phyloP scores from a whole-genome alignment of 2,329 filamentous ascomycete genomes.

The Berkeleyomyces basicola region DNA sequence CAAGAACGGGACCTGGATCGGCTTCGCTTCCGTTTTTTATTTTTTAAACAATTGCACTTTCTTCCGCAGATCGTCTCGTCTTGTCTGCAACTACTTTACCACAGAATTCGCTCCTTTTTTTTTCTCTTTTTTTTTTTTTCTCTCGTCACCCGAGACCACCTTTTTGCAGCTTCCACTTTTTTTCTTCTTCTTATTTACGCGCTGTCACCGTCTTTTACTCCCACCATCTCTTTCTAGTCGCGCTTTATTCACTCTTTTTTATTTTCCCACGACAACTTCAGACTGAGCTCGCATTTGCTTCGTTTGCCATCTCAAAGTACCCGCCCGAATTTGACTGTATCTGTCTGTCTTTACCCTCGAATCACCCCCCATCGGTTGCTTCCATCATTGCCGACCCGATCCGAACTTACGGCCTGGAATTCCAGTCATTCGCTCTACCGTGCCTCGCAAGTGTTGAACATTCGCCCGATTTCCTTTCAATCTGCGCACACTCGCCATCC shows the following conservation, averaged over 20 bases:
- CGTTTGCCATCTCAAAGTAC: background rate
- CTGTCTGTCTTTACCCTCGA: too few relatives aligned
- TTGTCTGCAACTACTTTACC: background rate
- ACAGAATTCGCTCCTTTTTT: slow-evolving; percentile 1
- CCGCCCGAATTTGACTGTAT: too few relatives aligned
- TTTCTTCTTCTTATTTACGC: background rate
- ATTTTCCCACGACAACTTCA: background rate
- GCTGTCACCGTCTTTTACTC: background rate
- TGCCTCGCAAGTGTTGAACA: background rate
- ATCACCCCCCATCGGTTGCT: too few relatives aligned
- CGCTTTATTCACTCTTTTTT: background rate
- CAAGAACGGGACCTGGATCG: slow-evolving; percentile 6
- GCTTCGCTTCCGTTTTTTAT: slow-evolving; percentile 1
- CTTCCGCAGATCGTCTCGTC: background rate
- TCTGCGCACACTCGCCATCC: background rate
- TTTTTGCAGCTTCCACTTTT: background rate
- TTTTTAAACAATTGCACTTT: background rate
- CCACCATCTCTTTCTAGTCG: background rate
- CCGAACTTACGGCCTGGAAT: background rate
- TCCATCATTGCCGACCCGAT: background rate
- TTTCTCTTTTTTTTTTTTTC: background rate
- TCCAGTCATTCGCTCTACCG: background rate
- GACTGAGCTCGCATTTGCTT: background rate
- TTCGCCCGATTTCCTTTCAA: background rate
- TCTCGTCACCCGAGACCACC: background rate